phyloP scores from a whole-genome alignment of 441 rosid genomes.

The Erodium chrysanthum region DNA sequence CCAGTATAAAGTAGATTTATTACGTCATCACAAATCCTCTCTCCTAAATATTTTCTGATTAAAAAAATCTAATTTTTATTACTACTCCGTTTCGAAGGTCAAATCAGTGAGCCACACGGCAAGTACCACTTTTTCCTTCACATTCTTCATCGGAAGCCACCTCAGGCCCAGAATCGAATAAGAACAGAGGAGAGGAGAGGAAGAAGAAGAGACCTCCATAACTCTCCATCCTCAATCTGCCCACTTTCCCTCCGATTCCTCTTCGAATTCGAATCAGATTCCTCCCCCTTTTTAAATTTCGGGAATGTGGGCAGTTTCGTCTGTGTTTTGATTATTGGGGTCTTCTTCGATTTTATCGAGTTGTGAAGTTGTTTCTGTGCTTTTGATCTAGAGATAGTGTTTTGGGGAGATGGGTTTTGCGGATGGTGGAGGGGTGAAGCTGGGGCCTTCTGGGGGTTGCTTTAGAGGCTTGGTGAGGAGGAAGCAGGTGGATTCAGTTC shows the following conservation, averaged over 20 bases:
- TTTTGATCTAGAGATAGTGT: not conserved
- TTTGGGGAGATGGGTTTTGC: no score
- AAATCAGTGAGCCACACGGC: not conserved
- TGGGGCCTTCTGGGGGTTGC: constrained; percentile 31
- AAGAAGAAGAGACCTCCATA: not conserved
- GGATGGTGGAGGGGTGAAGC: constrained; percentile 8
- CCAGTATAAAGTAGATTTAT: not conserved
- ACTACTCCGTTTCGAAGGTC: not conserved
- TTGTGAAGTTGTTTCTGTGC: not conserved
- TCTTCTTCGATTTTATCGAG: not conserved
- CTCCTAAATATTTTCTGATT: no score
- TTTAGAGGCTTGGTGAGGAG: constrained; percentile 61
- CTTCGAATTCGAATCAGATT: not conserved
- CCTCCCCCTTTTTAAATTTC: not conserved
- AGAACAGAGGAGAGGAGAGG: not conserved
- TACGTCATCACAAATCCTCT: not conserved
- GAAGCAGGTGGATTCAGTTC: constrained; percentile 78
- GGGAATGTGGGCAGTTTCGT: constrained; percentile 19
- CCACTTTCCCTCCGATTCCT: constrained; percentile 15
- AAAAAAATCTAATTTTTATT: no score
- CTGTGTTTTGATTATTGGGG: not conserved
- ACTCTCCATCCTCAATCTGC: constrained; percentile 7
- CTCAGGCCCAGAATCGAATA: not conserved
- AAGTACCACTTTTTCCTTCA: not conserved
- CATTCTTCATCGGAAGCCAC: not conserved